These are phyloP conservation scores for Brassica hybrid DNA, from an alignment of 441 rosid species.

Conservation along the genomic window DNA sequence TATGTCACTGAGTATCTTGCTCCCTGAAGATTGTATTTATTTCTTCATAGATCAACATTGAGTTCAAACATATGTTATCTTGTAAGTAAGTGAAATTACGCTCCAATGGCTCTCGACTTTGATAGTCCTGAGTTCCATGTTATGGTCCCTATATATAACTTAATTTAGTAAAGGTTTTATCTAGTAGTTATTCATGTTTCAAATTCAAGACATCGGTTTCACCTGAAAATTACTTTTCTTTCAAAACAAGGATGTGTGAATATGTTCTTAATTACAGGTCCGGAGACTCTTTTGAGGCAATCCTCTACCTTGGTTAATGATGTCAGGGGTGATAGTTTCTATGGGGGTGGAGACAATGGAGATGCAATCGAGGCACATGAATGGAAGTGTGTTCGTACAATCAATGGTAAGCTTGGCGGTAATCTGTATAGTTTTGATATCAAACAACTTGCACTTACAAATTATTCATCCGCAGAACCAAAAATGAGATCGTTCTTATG, in stretches of 20 bases:
- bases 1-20: background rate
- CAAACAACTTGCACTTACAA: constrained; percentile 5
- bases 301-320: constrained; percentile 60
- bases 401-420: constrained; percentile 65
- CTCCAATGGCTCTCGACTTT: constrained; percentile 5
- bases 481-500: constrained; percentile 18
- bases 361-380: constrained; percentile 94
- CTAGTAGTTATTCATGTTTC: constrained; percentile 18
- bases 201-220: constrained; percentile 13
- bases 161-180: constrained; percentile 1
- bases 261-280: constrained; percentile 59
- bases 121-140: constrained; percentile 1
- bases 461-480: background rate
- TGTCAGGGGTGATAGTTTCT: constrained; percentile 51
- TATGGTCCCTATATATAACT: background rate
- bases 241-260: constrained; percentile 27
- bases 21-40: constrained; percentile 17
- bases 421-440: constrained; percentile 17
- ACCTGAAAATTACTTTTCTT: constrained; percentile 3
- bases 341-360: constrained; percentile 74
- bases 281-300: constrained; percentile 83
- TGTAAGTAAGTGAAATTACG: background rate
- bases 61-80: constrained; percentile 4
- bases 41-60: background rate
- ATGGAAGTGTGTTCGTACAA: constrained; percentile 96